Percentiles rank a stretch among this genome's conserved stretches.
Evolutionary conservation across 2,329 filamentous ascomycete genomes (phyloP).

Genomic region (Chalara sp.): DNA sequence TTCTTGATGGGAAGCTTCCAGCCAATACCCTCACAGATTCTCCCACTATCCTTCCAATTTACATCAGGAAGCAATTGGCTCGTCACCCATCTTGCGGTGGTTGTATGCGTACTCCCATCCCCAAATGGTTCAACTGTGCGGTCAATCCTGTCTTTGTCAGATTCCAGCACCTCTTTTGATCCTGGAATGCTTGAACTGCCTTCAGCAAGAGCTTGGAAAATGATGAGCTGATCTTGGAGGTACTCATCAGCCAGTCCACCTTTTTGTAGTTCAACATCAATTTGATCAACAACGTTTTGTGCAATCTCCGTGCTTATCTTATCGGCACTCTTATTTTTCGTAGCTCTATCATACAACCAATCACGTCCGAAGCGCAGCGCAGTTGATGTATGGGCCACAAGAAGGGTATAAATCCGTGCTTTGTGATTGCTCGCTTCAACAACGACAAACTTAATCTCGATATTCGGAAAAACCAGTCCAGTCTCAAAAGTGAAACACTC

Average conservation of each 20-base stretch:
- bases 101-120: conserved; percentile 47
- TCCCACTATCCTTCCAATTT: conserved; percentile 45
- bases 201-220: conserved; percentile 51
- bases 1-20: conserved; percentile 1
- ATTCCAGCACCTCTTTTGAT: conserved; percentile 7
- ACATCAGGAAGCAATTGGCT: conserved; percentile 42
- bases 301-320: conserved; percentile 35
- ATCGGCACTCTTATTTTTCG: conserved; percentile 20
- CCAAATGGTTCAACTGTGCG: conserved; percentile 45
- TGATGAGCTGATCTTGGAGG: conserved; percentile 54
- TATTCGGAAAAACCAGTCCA: conserved; percentile 34
- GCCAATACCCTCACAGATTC: conserved; percentile 41
- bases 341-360: conserved; percentile 35
- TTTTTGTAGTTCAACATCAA: conserved; percentile 38
- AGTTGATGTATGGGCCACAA: conserved; percentile 45
- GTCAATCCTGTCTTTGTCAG: conserved; percentile 32
- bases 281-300: conserved; percentile 35
- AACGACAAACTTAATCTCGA: conserved; percentile 37
- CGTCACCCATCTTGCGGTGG: conserved; percentile 54
- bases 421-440: conserved; percentile 45
- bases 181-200: conserved; percentile 35
- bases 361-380: conserved; percentile 45
- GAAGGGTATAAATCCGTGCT: conserved; percentile 46
- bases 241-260: conserved; percentile 47
- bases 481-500: conserved; percentile 35